Percentiles rank a stretch among this genome's conserved stretches.
These are phyloP conservation scores for Fusarium sp. DNA, from an alignment of 2,329 filamentous ascomycete genomes.

Conservation along the genomic window DNA sequence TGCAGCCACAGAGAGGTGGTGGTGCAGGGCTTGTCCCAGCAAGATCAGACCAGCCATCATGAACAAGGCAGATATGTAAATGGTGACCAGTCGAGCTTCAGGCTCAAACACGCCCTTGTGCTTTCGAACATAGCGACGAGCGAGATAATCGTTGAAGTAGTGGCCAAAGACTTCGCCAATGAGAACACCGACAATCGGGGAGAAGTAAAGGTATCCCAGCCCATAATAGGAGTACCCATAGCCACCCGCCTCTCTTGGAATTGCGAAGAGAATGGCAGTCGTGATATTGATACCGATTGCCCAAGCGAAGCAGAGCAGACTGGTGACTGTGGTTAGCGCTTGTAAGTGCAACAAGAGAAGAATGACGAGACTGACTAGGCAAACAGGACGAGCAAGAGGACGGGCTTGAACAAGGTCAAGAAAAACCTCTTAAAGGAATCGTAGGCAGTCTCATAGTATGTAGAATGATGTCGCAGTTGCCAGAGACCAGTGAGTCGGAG, in stretches of 20 bases:
- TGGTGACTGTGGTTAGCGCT: conserved; percentile 5
- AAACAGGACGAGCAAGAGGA: conserved; percentile 17
- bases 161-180: conserved; percentile 67
- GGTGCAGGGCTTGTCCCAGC: conserved; percentile 63
- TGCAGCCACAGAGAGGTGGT: conserved; percentile 49
- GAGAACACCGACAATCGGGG: conserved; percentile 64
- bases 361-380: conserved; percentile 15
- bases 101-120: conserved; percentile 67
- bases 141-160: conserved; percentile 65
- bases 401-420: conserved; percentile 24
- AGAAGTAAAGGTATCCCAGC: conserved; percentile 69
- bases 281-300: conserved; percentile 69
- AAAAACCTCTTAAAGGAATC: conserved; percentile 27
- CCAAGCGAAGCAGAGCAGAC: conserved; percentile 57
- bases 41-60: conserved; percentile 63
- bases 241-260: conserved; percentile 48
- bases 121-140: conserved; percentile 55
- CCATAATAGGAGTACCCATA: conserved; percentile 63
- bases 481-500: conserved; percentile 35
- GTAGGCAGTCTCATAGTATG: conserved; percentile 18
- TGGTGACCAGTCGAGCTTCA: conserved; percentile 63
- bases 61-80: conserved; percentile 60
- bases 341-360: no score
- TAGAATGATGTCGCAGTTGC: conserved; percentile 29
- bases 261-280: conserved; percentile 60